Evolutionary conservation across 2,329 filamentous ascomycete genomes (phyloP).

Genomic region (Teratosphaeria epicoccoides): DNA sequence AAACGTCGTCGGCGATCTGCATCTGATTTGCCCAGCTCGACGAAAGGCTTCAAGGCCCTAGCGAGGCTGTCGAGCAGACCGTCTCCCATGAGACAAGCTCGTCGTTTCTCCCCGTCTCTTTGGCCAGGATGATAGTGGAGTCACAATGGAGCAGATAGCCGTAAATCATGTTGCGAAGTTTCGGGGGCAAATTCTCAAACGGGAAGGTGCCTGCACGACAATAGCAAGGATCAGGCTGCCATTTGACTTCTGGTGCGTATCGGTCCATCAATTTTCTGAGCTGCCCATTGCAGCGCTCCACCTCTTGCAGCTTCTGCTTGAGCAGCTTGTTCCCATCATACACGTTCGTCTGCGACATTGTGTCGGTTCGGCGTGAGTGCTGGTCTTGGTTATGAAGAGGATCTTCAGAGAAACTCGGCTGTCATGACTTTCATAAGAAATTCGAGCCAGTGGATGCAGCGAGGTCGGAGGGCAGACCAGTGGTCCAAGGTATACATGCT

Average conservation of each 20-base stretch:
- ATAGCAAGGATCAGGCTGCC: neutral
- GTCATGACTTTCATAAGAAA: too few species aligned
- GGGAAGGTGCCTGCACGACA: neutral
- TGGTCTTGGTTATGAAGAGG: neutral
- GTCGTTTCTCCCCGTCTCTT: neutral
- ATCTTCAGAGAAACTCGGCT: too few species aligned
- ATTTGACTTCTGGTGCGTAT: neutral
- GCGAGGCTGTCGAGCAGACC: too few species aligned
- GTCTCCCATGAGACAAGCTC: too few species aligned
- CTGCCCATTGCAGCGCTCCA: neutral
- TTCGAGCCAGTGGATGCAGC: too few species aligned
- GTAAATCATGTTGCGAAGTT: slow-evolving; percentile 1
- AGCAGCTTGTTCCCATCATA: neutral
- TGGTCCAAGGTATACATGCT: too few species aligned
- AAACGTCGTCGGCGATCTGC: too few species aligned
- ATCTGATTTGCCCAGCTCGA: too few species aligned
- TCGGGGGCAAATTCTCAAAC: slow-evolving; percentile 2
- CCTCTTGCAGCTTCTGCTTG: neutral
- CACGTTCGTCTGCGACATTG: neutral
- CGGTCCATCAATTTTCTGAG: too few species aligned
- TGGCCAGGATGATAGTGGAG: neutral
- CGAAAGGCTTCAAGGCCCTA: too few species aligned
- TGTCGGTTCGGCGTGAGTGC: neutral
- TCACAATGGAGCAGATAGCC: neutral
- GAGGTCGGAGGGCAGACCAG: too few species aligned